phyloP scores from a whole-genome alignment of 2,329 filamentous ascomycete species.

The Fusarium sterilihyphosum region DNA sequence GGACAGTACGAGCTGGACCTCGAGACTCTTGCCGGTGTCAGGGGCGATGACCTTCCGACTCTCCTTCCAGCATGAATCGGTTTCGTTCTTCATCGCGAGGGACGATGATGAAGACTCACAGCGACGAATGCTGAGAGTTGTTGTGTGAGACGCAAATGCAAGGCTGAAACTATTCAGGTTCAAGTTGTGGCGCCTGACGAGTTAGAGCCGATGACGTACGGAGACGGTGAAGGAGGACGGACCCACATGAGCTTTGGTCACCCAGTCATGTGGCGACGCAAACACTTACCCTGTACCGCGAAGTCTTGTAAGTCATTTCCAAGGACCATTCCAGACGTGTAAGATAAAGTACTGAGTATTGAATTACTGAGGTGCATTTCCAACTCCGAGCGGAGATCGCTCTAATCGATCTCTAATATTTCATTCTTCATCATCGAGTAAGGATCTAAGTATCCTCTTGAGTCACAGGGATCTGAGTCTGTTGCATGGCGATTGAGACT shows the following conservation, averaged over 20 bases:
- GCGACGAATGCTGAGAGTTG: constrained; percentile 5
- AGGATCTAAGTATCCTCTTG: background rate
- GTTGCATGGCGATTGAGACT: too few relatives aligned
- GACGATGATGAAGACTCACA: constrained; percentile 1
- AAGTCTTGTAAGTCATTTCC: background rate
- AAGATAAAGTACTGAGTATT: too few relatives aligned
- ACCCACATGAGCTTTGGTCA: constrained; percentile 20
- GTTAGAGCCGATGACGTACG: constrained; percentile 28
- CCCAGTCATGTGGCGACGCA: constrained; percentile 3
- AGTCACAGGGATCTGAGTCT: background rate
- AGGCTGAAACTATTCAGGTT: constrained; percentile 27
- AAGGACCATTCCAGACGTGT: background rate
- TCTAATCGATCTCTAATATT: background rate
- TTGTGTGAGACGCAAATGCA: constrained; percentile 31
- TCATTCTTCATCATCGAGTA: background rate
- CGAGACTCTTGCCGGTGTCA: constrained; percentile 54
- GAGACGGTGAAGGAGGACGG: constrained; percentile 7
- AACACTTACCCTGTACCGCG: background rate
- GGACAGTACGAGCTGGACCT: constrained; percentile 78
- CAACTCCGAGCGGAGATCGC: background rate
- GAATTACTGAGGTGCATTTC: background rate
- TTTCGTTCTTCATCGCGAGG: constrained; percentile 6
- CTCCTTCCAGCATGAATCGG: background rate
- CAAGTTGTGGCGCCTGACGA: constrained; percentile 24
- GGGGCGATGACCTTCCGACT: constrained; percentile 36